Evolutionary conservation across 805 yeast species (phyloP).

Genomic region (Saccharomycopsis sp.): DNA sequence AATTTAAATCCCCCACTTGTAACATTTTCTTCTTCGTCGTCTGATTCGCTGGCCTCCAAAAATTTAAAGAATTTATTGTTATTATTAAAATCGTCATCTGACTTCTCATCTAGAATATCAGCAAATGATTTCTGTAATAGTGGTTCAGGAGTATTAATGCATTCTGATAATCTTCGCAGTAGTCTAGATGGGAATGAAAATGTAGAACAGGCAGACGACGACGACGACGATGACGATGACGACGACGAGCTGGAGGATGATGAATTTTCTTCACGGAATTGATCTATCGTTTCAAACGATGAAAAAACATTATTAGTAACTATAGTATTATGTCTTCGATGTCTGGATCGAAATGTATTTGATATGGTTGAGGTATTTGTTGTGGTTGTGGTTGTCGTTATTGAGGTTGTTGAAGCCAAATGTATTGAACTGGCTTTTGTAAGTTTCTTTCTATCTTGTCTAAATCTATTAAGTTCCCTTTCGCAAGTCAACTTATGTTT

Average conservation of each 20-base stretch:
- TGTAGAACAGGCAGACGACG: slow-evolving; percentile 1
- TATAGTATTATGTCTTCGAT: slow-evolving; percentile 15
- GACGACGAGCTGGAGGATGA: background rate
- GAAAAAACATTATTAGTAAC: slow-evolving; percentile 12
- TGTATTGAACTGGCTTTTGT: slow-evolving; percentile 33
- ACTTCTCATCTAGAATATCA: slow-evolving; percentile 6
- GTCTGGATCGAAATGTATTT: background rate
- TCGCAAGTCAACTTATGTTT: slow-evolving; percentile 46
- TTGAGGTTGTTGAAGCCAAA: slow-evolving; percentile 5
- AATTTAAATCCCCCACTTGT: background rate
- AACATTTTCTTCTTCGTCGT: slow-evolving; percentile 9
- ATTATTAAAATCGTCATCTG: slow-evolving; percentile 8
- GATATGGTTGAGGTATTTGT: background rate
- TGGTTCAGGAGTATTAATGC: slow-evolving; percentile 7
- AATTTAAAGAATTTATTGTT: slow-evolving; percentile 12
- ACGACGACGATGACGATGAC: slow-evolving; percentile 1
- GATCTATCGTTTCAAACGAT: slow-evolving; percentile 7
- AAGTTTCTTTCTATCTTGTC: slow-evolving; percentile 34
- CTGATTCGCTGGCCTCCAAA: slow-evolving; percentile 11
- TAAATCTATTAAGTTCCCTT: slow-evolving; percentile 45
- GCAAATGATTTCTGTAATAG: slow-evolving; percentile 8
- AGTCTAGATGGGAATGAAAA: background rate
- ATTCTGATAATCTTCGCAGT: background rate
- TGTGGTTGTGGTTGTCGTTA: background rate
- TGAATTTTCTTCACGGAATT: slow-evolving; percentile 1